These are phyloP conservation scores for Suillus plorans DNA, from an alignment of 768 basidiomycete species.

Conservation along the genomic window DNA sequence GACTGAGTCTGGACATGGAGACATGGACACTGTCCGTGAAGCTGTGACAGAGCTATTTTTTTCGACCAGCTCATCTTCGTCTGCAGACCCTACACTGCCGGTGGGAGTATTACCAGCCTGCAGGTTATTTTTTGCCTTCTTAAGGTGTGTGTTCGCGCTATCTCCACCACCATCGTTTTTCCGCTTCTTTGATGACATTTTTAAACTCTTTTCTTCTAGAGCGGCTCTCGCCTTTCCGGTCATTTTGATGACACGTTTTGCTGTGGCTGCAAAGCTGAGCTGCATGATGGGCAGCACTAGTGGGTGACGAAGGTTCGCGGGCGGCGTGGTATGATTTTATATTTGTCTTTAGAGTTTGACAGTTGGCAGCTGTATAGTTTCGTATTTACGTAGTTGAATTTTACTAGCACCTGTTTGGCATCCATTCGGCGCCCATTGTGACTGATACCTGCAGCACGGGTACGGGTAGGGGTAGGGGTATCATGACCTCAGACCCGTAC, in stretches of 20 bases:
- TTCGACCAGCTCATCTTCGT: not conserved
- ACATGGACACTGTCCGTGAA: too few relatives aligned
- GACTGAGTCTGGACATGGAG: too few relatives aligned
- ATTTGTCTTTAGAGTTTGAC: not conserved
- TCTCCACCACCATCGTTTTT: not conserved
- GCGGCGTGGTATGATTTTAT: not conserved
- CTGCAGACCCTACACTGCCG: not conserved
- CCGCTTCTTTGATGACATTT: too few relatives aligned
- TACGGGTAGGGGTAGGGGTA: too few relatives aligned
- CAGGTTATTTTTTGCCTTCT: not conserved
- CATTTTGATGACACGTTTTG: too few relatives aligned
- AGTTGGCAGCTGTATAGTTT: not conserved
- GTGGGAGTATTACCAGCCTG: not conserved
- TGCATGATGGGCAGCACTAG: not conserved
- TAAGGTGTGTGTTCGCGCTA: too few relatives aligned
- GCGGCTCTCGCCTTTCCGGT: too few relatives aligned
- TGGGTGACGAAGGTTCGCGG: not conserved
- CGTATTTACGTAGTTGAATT: not conserved
- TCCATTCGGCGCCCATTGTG: too few relatives aligned
- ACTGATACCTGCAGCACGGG: too few relatives aligned
- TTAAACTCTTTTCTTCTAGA: too few relatives aligned
- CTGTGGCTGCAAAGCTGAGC: not conserved
- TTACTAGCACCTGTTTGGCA: too few relatives aligned
- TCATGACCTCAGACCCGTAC: too few relatives aligned
- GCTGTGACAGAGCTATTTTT: not conserved